A percentile compares a stretch with the other conserved stretches of the same genome.
Conservation (phyloP, 2,329 filamentous ascomycete genomes). For the Madurella fahalii region DNA sequence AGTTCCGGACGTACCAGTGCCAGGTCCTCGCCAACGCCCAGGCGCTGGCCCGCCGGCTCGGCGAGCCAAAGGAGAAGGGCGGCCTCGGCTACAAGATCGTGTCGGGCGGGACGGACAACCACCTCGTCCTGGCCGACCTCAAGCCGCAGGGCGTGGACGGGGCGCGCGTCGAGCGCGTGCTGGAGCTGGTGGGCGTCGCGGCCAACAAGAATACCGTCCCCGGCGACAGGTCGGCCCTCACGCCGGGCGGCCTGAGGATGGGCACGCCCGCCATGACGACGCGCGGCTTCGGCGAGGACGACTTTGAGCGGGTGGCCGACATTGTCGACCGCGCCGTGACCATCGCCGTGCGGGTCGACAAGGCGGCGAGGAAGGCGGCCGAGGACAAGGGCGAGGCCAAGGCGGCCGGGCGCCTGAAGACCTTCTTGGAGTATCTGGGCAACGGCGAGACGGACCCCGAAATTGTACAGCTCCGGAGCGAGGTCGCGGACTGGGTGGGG, state of each 20-base stretch:
- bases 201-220: constrained; percentile 99
- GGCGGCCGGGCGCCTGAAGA: constrained; percentile 59
- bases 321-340: constrained; percentile 80
- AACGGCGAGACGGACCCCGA: constrained; percentile 65
- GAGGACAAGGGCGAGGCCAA: constrained; percentile 61
- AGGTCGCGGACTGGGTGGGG: constrained; percentile 75
- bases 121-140: constrained; percentile 88
- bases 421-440: constrained; percentile 64
- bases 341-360: constrained; percentile 73
- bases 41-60: constrained; percentile 68
- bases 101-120: constrained; percentile 93
- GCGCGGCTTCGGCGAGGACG: constrained; percentile 81
- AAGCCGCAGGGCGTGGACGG: constrained; percentile 87
- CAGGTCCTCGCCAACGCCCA: constrained; percentile 89
- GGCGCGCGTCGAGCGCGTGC: constrained; percentile 80
- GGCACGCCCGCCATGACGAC: constrained; percentile 98
- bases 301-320: constrained; percentile 82
- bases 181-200: constrained; percentile 92
- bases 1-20: constrained; percentile 90
- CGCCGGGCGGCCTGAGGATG: constrained; percentile 88
- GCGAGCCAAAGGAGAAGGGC: constrained; percentile 66
- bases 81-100: constrained; percentile 85
- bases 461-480: constrained; percentile 67
- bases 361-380: constrained; percentile 64
- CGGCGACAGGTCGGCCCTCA: constrained; percentile 87